These are phyloP conservation scores for Recurvomyces mirabilis DNA, from an alignment of 495 filamentous ascomycete species.

Conservation along the genomic window DNA sequence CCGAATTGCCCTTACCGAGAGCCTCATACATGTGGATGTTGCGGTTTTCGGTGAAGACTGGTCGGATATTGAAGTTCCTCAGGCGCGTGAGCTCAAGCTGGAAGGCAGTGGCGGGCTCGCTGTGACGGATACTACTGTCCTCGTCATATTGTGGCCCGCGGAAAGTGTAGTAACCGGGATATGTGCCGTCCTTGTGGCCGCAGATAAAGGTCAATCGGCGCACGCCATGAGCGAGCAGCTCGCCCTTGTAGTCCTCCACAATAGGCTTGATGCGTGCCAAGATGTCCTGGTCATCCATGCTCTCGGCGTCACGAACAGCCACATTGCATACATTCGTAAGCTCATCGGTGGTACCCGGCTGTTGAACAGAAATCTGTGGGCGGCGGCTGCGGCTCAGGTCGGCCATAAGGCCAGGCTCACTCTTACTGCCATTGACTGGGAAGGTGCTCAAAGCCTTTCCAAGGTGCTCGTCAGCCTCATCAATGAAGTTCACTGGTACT, in stretches of 20 bases:
- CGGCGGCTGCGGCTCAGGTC: conserved; percentile 61
- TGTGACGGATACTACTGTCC: conserved; percentile 92
- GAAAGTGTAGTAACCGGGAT: conserved; percentile 97
- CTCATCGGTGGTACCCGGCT: conserved; percentile 53
- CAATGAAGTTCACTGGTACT: conserved; percentile 80
- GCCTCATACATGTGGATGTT: conserved; percentile 99
- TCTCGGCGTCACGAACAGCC: conserved; percentile 81
- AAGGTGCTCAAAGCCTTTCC: conserved; percentile 72
- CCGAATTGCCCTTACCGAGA: conserved; percentile 80
- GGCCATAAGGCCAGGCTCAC: conserved; percentile 48
- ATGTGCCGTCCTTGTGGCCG: conserved; percentile 85
- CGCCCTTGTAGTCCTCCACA: conserved; percentile 71
- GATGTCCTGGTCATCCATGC: conserved; percentile 71
- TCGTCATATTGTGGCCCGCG: conserved; percentile 80
- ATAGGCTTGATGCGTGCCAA: conserved; percentile 60
- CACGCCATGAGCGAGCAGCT: conserved; percentile 66
- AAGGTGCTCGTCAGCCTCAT: conserved; percentile 82
- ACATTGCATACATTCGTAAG: conserved; percentile 85
- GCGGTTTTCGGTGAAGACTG: conserved; percentile 96
- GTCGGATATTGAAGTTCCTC: conserved; percentile 93
- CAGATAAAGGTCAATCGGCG: conserved; percentile 94
- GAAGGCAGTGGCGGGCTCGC: conserved; percentile 91
- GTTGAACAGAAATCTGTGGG: conserved; percentile 24
- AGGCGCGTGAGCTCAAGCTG: conserved; percentile 90
- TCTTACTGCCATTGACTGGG: conserved; percentile 37